Conservation (phyloP, 306 rosid species). For the Bauhinia variegata region DNA sequence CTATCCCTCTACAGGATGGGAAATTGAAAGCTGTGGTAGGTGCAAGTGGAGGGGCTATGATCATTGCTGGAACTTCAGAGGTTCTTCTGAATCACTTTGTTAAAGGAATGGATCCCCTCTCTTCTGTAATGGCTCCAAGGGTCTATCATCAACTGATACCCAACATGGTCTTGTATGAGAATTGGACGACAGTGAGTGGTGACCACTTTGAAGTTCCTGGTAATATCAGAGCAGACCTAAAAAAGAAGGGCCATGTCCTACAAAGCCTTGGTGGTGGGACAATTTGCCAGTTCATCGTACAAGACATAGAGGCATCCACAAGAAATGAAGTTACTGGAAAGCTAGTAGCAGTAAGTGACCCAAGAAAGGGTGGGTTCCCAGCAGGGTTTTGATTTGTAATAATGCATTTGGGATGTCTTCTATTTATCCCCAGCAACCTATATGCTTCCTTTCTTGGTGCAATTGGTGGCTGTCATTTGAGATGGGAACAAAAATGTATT, state of each 20-base stretch:
- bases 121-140: slow-evolving; percentile 76
- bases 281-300: slow-evolving; percentile 64
- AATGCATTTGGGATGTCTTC: background rate
- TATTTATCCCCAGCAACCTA: background rate
- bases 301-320: slow-evolving; percentile 22
- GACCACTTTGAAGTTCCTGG: slow-evolving; percentile 70
- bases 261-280: slow-evolving; percentile 64
- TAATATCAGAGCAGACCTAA: slow-evolving; percentile 57
- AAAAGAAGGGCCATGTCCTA: slow-evolving; percentile 74
- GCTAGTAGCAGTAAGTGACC: slow-evolving; percentile 89
- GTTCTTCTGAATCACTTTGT: slow-evolving; percentile 81
- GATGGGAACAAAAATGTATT: background rate
- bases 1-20: slow-evolving; percentile 50
- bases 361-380: slow-evolving; percentile 89
- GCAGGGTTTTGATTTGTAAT: slow-evolving; percentile 70
- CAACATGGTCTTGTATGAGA: slow-evolving; percentile 68
- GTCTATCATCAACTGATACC: slow-evolving; percentile 85
- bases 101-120: slow-evolving; percentile 70
- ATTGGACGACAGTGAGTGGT: slow-evolving; percentile 73
- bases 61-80: slow-evolving; percentile 69
- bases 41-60: slow-evolving; percentile 77
- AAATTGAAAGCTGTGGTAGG: slow-evolving; percentile 73
- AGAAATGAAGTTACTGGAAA: slow-evolving; percentile 35
- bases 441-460: background rate
- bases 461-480: background rate